Evolutionary conservation across 352 stramenopile species (phyloP).

Genomic region (Phytophthora kernoviae): DNA sequence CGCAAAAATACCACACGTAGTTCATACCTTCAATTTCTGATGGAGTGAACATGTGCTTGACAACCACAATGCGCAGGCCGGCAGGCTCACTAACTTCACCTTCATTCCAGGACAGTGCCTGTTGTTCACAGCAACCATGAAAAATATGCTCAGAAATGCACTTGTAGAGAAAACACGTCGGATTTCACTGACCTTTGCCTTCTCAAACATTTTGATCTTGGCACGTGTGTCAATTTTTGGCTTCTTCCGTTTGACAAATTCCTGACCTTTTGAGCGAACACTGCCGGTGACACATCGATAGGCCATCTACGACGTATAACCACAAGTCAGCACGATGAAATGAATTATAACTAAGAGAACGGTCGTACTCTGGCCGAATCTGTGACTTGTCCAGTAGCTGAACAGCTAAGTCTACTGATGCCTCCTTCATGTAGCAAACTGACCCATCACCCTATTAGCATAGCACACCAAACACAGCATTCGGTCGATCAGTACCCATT

Average conservation of each 20-base stretch:
- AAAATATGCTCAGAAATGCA: not conserved
- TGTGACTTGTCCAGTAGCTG: slow-evolving; percentile 93
- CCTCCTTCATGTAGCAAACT: slow-evolving; percentile 96
- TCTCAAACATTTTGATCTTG: slow-evolving; percentile 89
- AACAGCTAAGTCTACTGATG: slow-evolving; percentile 94
- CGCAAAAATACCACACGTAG: not conserved
- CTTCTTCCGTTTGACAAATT: slow-evolving; percentile 82
- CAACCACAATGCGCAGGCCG: slow-evolving; percentile 95
- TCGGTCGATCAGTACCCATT: not conserved
- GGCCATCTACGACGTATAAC: slow-evolving; percentile 45
- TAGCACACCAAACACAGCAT: not conserved
- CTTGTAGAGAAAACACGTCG: slow-evolving; percentile 12
- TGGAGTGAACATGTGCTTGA: slow-evolving; percentile 96
- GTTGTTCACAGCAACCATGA: slow-evolving; percentile 6
- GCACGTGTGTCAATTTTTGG: slow-evolving; percentile 79
- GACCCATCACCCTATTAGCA: slow-evolving; percentile 90
- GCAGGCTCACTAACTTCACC: slow-evolving; percentile 92
- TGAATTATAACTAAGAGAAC: slow-evolving; percentile 22
- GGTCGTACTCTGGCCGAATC: slow-evolving; percentile 78
- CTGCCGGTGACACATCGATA: slow-evolving; percentile 72
- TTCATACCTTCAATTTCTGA: slow-evolving; percentile 77
- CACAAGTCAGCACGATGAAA: slow-evolving; percentile 26
- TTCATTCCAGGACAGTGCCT: slow-evolving; percentile 94
- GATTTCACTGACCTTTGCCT: slow-evolving; percentile 62
- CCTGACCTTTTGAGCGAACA: slow-evolving; percentile 92